A percentile compares a stretch with the other conserved stretches of the same genome.
These are phyloP conservation scores for Cordyceps tenuipes DNA, from an alignment of 2,329 filamentous ascomycete species.

Conservation along the genomic window DNA sequence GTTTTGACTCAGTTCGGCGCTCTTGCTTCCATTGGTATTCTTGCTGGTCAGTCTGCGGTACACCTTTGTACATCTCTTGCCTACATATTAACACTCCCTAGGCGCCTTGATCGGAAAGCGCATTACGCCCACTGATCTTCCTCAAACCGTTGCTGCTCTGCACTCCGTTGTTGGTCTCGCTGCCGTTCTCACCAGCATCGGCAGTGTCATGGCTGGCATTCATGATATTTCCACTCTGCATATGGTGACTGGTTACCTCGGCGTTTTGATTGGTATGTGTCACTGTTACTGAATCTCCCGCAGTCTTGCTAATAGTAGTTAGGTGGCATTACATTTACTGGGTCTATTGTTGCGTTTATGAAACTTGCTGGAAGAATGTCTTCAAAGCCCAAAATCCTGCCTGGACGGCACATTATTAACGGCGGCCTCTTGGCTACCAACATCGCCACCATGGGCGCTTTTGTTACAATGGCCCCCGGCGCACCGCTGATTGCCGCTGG, in stretches of 20 bases:
- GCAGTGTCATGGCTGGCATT: conserved; percentile 70
- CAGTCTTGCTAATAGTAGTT: not conserved
- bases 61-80: not conserved
- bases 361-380: conserved; percentile 80
- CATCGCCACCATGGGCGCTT: conserved; percentile 73
- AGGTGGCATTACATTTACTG: conserved; percentile 81
- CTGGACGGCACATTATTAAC: conserved; percentile 70
- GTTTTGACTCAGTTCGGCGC: conserved; percentile 72
- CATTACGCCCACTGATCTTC: conserved; percentile 80
- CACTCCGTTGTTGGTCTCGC: conserved; percentile 87
- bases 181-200: conserved; percentile 80
- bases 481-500: conserved; percentile 70
- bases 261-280: conserved; percentile 63
- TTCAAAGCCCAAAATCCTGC: conserved; percentile 64
- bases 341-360: conserved; percentile 80
- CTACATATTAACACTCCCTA: conserved; percentile 11
- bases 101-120: conserved; percentile 73
- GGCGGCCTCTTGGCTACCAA: conserved; percentile 66
- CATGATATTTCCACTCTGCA: conserved; percentile 67
- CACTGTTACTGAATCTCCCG: not conserved
- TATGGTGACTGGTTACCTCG: conserved; percentile 77
- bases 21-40: conserved; percentile 62
- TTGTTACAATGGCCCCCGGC: conserved; percentile 72
- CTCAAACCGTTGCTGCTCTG: conserved; percentile 80
- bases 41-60: conserved; percentile 41